phyloP scores from a whole-genome alignment of 352 stramenopile genomes.

The Globisporangium barbulae region DNA sequence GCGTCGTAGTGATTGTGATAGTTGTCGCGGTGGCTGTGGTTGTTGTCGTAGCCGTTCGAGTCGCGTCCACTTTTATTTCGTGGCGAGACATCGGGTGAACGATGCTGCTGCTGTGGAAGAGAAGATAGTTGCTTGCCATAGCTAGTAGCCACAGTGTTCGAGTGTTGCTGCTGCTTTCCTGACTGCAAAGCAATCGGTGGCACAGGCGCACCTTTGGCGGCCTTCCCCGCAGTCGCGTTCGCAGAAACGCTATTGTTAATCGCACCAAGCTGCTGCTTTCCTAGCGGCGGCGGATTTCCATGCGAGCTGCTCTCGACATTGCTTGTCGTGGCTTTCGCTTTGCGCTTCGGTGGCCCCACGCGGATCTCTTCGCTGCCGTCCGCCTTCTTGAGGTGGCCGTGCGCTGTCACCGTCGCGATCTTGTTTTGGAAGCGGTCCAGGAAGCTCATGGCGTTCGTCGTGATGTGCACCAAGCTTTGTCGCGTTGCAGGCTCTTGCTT shows the following conservation, averaged over 20 bases:
- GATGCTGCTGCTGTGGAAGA: conserved; percentile 1
- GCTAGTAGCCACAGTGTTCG: conserved; percentile 8
- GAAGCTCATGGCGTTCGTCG: conserved; percentile 59
- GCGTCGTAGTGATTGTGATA: conserved; percentile 25
- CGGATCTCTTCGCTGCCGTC: conserved; percentile 82
- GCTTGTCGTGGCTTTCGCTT: conserved; percentile 8
- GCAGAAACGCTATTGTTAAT: conserved; percentile 15
- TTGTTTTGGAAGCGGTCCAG: conserved; percentile 81
- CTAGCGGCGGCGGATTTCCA: conserved; percentile 1
- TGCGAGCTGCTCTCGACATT: neutral
- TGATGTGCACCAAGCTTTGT: neutral
- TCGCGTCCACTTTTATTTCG: conserved; percentile 33
- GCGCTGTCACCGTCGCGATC: conserved; percentile 76
- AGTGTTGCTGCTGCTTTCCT: conserved; percentile 16
- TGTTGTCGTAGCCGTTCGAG: conserved; percentile 25
- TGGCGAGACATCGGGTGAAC: conserved; percentile 25
- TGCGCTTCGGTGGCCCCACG: conserved; percentile 61
- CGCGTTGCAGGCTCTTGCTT: neutral
- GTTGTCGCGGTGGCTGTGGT: conserved; percentile 24
- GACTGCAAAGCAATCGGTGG: conserved; percentile 9
- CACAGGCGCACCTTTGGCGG: conserved; percentile 7
- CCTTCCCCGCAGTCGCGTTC: neutral
- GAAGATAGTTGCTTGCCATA: neutral
- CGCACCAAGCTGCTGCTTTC: conserved; percentile 9
- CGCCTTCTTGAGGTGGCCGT: conserved; percentile 73